Base-by-base conservation (phyloP, 2,329 filamentous ascomycete genomes). In the Lanzia echinophila region DNA sequence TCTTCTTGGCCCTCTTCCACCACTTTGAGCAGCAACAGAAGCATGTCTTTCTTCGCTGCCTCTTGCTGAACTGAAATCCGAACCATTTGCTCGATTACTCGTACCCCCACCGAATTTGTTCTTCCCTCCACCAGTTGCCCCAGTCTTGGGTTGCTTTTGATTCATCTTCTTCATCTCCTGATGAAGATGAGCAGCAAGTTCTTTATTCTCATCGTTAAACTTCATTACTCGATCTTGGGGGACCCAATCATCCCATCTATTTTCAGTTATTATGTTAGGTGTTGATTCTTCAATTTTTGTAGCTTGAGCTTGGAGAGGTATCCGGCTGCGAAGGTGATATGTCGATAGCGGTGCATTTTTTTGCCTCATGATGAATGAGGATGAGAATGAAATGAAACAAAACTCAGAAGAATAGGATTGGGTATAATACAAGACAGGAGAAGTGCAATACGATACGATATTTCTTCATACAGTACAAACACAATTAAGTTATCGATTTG, bases 181-280 rank as follows among this genome's bases (percentile, higher is more conserved):
- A 63, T 84, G 79, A 31, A 91, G 77, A 69, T 87, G 85, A 53
- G 77, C 76, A 20, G 92, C 90, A 36, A 99, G 80, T 68, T 95
- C 90, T 67, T 89, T 88, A 73, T 97, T 96, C 73, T 97, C 94
- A 54, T 95, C 90, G 49, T 86, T 96, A 69, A 92, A 87, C 73
- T 96, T 96, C 67, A 91, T 86, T 57, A 99, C 86, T 62, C 94
- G 88, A 70, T 97, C 92, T 71, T 90, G 85, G 20, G 88, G 83
- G 43, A 97, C 94, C 92, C 92, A 97, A 74, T 99, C 94, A 74
- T 99, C 94, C 94, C 94, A 99, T 58, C 50, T 53, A 12, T 53
- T 47, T 47, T 34, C 10, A 24, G 32, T 8, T 13, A 24, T 19
- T 33, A 12, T 13, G 50, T 53, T 53, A 53, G 50, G 39, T 28